Evolutionary conservation across 2,329 filamentous ascomycete genomes (phyloP), one percentile per base, ranked within the genome.

Genomic region (Nemania abortiva): DNA sequence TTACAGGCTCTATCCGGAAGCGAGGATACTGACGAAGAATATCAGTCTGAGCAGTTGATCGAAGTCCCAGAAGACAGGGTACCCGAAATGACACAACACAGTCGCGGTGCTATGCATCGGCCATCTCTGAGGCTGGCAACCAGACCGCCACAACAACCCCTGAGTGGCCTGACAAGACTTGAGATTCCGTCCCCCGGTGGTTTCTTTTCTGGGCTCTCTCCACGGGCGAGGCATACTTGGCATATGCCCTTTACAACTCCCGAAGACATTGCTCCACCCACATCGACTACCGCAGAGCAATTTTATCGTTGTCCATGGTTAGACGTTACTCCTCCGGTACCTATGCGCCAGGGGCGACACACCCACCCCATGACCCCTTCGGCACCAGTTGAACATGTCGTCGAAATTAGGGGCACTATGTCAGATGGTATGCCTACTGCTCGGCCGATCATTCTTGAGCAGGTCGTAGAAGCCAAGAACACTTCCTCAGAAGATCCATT

Each of bases 111-210:
- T 63, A 77, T 84, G 31, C 74, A 75, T 13, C 78, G 77, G 31
- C 73, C 77, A 53, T 72, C 79, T 10, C 72, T 79, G 42, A 75
- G 79, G 18, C 79, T 81, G 15, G 80, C 84, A 0, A 82, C 88
- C 10, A 82, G 85, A 9, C 88, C 88, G 53, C 88, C 88, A 52
- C 86, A 85, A 66, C 81, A 85, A 65, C 91, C 90, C 15, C 84
- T 90, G 15, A 90, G 91, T 65, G 92, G 91, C 47, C 86, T 98
- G 70, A 95, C 92, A 22, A 90, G 88, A 68, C 87, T 98, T 22
- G 95, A 95, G 29, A 94, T 98, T 39, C 95, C 95, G 6, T 98
- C 95, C 0, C 95, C 95, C 0, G 92, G 93, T 29, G 94, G 92
- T 0, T 98, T 98, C 85, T 98, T 98, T 81, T 93, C 93, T 1